These are phyloP conservation scores for Leishmania major DNA, from an alignment of 208 protist genomes.

Conservation along the genomic window DNA sequence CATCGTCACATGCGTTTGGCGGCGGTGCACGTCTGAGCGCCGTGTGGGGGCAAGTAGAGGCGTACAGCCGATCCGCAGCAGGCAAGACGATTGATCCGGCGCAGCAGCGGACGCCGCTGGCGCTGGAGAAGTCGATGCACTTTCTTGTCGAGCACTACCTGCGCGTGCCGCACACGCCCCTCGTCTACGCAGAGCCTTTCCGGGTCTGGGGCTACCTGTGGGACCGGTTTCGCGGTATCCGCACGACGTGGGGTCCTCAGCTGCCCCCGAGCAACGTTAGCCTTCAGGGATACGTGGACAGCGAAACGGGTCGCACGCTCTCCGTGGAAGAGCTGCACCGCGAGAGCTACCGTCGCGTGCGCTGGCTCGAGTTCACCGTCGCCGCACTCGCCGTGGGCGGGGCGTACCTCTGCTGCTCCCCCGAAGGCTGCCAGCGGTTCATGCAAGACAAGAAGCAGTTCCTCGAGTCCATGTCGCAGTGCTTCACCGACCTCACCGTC, in stretches of 20 bases:
- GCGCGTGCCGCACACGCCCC: conserved; percentile 62
- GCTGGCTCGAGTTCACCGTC: conserved; percentile 85
- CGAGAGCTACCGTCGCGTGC: conserved; percentile 57
- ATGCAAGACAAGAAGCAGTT: conserved; percentile 86
- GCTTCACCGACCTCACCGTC: conserved; percentile 78
- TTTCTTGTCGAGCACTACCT: conserved; percentile 87
- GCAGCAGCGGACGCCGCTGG: conserved; percentile 57
- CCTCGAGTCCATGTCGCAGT: conserved; percentile 86
- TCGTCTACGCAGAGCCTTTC: conserved; percentile 64
- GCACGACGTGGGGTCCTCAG: conserved; percentile 80
- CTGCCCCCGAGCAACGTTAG: conserved; percentile 37
- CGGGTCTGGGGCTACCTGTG: conserved; percentile 85
- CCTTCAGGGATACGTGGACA: conserved; percentile 31
- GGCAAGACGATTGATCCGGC: conserved; percentile 58
- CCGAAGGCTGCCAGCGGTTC: conserved; percentile 57
- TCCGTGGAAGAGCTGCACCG: conserved; percentile 15
- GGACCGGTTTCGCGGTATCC: conserved; percentile 81
- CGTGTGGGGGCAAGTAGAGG: conserved; percentile 47
- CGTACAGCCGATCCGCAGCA: conserved; percentile 72
- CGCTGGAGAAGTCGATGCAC: conserved; percentile 88
- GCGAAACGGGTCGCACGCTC: conserved; percentile 9
- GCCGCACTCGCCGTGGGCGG: conserved; percentile 70
- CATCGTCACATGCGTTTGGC: conserved; percentile 3
- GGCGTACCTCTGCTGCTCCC: conserved; percentile 68
- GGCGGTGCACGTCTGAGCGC: not conserved